These are phyloP conservation scores for Mycena olivaceomarginata DNA, from an alignment of 768 basidiomycete species.

Conservation along the genomic window DNA sequence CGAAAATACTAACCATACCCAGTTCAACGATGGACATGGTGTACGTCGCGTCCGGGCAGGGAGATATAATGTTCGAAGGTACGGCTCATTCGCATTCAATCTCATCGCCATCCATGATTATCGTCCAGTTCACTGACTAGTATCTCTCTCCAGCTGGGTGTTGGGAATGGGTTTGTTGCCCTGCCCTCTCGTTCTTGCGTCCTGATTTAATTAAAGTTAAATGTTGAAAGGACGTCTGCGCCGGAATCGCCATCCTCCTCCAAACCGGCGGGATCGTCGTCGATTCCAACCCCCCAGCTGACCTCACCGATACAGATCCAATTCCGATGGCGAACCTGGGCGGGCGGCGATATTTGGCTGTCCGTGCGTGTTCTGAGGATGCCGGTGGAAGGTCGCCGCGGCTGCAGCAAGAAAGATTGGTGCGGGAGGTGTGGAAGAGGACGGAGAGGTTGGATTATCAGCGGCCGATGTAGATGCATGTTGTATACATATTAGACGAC, in stretches of 20 bases:
- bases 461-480: constrained; percentile 33
- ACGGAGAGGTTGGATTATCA: constrained; percentile 48
- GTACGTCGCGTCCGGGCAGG: constrained; percentile 50
- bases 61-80: constrained; percentile 53
- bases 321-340: constrained; percentile 50
- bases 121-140: not conserved
- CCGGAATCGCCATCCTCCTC: constrained; percentile 48
- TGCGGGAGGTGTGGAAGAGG: constrained; percentile 51
- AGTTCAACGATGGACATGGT: constrained; percentile 52
- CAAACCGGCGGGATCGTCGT: constrained; percentile 51
- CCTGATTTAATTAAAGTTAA: not conserved
- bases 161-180: constrained; percentile 50
- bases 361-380: constrained; percentile 49
- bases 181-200: not conserved
- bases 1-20: not conserved
- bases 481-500: not conserved
- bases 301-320: constrained; percentile 36
- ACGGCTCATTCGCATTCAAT: not conserved
- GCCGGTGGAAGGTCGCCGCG: constrained; percentile 40
- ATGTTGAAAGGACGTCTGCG: constrained; percentile 48
- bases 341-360: constrained; percentile 47
- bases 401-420: constrained; percentile 47
- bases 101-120: too few relatives aligned
- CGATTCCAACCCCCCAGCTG: constrained; percentile 47
- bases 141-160: constrained; percentile 44